A percentile compares a stretch with the other conserved stretches of the same genome.
phyloP scores from a whole-genome alignment of 2,329 filamentous ascomycete genomes.

The Fusarium brachygibbosum region DNA sequence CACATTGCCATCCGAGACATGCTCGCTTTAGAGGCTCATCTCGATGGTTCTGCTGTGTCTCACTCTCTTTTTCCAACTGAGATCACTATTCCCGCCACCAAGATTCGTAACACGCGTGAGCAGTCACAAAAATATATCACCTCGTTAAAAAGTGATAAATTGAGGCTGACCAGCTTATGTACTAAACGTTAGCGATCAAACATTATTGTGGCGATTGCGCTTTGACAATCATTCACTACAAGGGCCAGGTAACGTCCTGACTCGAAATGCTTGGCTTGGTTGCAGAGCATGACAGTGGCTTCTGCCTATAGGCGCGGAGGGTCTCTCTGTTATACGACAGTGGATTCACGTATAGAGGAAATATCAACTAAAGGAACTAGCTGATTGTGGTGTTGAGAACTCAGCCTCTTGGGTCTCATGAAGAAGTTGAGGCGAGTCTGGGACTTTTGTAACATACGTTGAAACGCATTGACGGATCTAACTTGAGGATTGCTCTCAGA shows the following conservation, averaged over 20 bases:
- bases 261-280: background rate
- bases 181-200: background rate
- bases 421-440: background rate
- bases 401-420: background rate
- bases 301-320: background rate
- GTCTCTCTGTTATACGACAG: background rate
- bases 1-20: background rate
- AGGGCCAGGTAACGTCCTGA: background rate
- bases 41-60: background rate
- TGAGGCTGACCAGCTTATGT: slow-evolving; percentile 13
- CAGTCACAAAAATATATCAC: background rate
- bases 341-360: background rate
- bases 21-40: background rate
- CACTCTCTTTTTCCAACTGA: background rate
- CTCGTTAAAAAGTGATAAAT: background rate
- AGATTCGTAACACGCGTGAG: background rate
- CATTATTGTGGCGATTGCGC: background rate
- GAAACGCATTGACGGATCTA: background rate
- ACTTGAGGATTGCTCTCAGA: background rate
- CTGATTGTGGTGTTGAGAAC: background rate
- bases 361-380: background rate
- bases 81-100: background rate
- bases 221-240: background rate
- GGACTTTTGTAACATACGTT: background rate
- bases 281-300: background rate